Evolutionary conservation across 805 yeast genomes (phyloP), one percentile per base, ranked within the genome.

Genomic region (Candida verbasci): DNA sequence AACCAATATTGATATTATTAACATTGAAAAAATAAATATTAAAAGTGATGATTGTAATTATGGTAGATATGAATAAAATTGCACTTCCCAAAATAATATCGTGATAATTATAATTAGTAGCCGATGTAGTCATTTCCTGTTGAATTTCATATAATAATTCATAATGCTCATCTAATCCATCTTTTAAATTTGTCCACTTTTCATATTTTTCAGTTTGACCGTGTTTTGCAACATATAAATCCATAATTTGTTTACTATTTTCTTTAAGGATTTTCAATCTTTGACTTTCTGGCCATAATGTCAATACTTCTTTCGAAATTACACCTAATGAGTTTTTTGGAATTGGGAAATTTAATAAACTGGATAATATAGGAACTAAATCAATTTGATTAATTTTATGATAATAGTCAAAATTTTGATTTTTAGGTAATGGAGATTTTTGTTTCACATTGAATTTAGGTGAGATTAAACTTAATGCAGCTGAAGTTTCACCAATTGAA

Each of bases 401-500:
- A 48, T 76, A 77, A 53, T 75, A 91, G 1, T 66, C 49, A 56
- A 58, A 91, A 14, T 72, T 72, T 0, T 58, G 60, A 27, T 65
- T 57, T 1, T 50, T 44, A 0, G 54, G 47, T 14, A 65, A 45
- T 9, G 80, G 80, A 11, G 72, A 62, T 18, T 38, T 23, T n/a
- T 37, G 48, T 53, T 35, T 35, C 37, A 37, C 17, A 5, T 48
- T 40, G 9, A 53, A 72, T 46, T 72, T 72, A 7, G 81, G 76
- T 0, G 96, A 82, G 0, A 84, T 62, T 29, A 91, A 70, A 1
- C 79, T 62, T 50, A 93, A 49, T 0, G 83, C 97, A 1, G 98
- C 82, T 11, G 88, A 83, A 0, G 97, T 91, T 57, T 93, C 99
- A 2, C 96, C 95, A 0, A 71, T 3, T 1, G 96, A 84, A 0